Evolutionary conservation across 2,329 filamentous ascomycete genomes (phyloP), one percentile per base, ranked within the genome.

Genomic region (Botrytis elliptica): DNA sequence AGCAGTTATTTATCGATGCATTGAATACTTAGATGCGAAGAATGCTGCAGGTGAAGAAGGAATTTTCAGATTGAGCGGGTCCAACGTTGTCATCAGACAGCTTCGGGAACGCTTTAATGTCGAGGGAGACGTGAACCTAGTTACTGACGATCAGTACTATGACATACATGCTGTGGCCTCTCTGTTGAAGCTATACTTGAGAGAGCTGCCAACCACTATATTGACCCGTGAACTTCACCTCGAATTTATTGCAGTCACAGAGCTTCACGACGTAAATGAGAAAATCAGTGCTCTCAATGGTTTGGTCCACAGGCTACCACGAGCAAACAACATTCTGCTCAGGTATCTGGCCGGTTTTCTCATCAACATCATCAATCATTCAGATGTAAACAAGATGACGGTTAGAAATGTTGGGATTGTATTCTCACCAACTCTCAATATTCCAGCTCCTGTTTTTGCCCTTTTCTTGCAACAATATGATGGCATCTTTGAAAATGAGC

Each of bases 371-470:
- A 94, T 98, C 80, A 94, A 96, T 82, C 94, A 98, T 78, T 87
- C 94, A 10, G 91, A 93, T 78, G 86, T 92, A 75, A 99, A 99
- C 85, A 98, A 98, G 86, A 99, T 99, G 96, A 98, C 93, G 18
- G 93, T 98, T 71, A 91, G 95, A 77, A 99, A 99, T 80, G 93
- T 99, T 72, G 95, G 96, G 76, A 98, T 99, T 78, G 95, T 99
- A 73, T 99, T 99, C 82, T 97, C 96, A 25, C 96, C 96, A 0
- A 98, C 96, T 0, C 87, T 99, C 71, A 98, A 98, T 82, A 97
- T 99, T 62, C 95, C 96, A 0, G 94, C 94, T 0, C 95, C 95
- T 0, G 92, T 99, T 18, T 98, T 99, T 81, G 94, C 95, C 5
- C 88, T 97, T 82, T 96, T 99, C 82, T 86, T 99, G 74, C 95